These are phyloP conservation scores for Penicillium parvum DNA, from an alignment of 495 filamentous ascomycete species.

Conservation along the genomic window DNA sequence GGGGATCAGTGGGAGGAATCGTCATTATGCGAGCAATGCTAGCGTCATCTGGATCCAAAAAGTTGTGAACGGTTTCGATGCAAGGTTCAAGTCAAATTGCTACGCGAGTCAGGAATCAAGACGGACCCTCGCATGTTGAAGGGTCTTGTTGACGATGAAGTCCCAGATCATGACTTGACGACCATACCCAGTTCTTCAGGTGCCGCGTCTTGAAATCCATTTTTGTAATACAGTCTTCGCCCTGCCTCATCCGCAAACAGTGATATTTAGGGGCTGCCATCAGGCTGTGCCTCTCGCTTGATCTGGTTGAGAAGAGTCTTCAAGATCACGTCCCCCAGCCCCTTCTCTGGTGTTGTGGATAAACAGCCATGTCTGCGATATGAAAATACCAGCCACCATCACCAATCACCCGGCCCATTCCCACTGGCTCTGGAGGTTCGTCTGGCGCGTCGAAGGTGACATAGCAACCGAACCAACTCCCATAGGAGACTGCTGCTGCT, in stretches of 20 bases:
- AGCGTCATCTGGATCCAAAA: too few relatives aligned
- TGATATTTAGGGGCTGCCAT: conserved; percentile 39
- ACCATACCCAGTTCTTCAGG: conserved; percentile 27
- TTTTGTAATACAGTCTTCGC: conserved; percentile 39
- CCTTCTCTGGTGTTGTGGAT: conserved; percentile 45
- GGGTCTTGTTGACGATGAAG: too few relatives aligned
- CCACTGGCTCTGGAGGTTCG: conserved; percentile 22
- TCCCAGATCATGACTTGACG: conserved; percentile 4
- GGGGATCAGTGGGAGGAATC: too few relatives aligned
- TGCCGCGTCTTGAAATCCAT: conserved; percentile 46
- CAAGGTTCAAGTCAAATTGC: too few relatives aligned
- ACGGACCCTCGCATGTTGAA: too few relatives aligned
- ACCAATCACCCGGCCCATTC: conserved; percentile 50
- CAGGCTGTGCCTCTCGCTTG: conserved; percentile 30
- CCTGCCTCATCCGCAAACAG: conserved; percentile 45
- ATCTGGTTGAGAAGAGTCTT: conserved; percentile 38
- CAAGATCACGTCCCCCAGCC: conserved; percentile 45
- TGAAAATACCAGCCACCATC: conserved; percentile 54
- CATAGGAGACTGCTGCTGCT: conserved; percentile 23
- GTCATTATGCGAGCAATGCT: too few relatives aligned
- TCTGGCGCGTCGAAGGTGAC: conserved; percentile 24
- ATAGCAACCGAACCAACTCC: conserved; percentile 43
- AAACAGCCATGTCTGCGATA: conserved; percentile 50
- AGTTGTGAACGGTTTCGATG: too few relatives aligned
- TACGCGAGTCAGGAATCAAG: too few relatives aligned